phyloP scores from a whole-genome alignment of 768 basidiomycete genomes.

The Leccinellum luteum region DNA sequence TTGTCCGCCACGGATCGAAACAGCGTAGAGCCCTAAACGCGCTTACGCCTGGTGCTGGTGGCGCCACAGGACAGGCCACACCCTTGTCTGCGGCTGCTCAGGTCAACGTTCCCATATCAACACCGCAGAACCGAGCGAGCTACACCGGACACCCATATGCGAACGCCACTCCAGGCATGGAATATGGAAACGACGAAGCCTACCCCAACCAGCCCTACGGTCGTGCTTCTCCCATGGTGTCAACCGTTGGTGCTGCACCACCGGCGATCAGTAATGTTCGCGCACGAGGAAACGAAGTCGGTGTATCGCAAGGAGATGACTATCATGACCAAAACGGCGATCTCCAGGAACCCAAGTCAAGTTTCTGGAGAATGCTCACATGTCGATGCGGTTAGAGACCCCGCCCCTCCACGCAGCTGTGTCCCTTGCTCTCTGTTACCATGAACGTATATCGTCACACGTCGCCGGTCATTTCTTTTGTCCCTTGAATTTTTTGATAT shows the following conservation, averaged over 20 bases:
- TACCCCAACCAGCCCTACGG: constrained; percentile 65
- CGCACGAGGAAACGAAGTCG: constrained; percentile 66
- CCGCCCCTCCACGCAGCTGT: constrained; percentile 10
- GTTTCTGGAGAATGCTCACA: constrained; percentile 67
- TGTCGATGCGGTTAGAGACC: constrained; percentile 66
- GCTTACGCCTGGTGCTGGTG: constrained; percentile 53
- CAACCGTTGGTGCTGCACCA: constrained; percentile 62
- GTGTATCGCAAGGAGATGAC: constrained; percentile 58
- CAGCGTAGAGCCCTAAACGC: constrained; percentile 59
- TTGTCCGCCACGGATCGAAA: constrained; percentile 75
- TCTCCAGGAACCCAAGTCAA: constrained; percentile 49
- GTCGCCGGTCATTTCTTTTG: constrained; percentile 36
- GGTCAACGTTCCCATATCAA: constrained; percentile 65
- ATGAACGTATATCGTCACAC: constrained; percentile 26
- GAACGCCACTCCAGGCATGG: constrained; percentile 54
- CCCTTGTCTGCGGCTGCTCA: constrained; percentile 77
- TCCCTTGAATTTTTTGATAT: constrained; percentile 36
- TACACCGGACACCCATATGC: constrained; percentile 68
- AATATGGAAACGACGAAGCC: constrained; percentile 58
- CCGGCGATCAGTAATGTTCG: constrained; percentile 73
- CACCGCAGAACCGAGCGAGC: constrained; percentile 47
- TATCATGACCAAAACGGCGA: constrained; percentile 57
- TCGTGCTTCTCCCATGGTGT: constrained; percentile 81
- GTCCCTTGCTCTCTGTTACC: constrained; percentile 21
- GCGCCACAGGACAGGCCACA: constrained; percentile 53